Conservation (phyloP, 2,329 filamentous ascomycete genomes). For the Venturia oleaginea region DNA sequence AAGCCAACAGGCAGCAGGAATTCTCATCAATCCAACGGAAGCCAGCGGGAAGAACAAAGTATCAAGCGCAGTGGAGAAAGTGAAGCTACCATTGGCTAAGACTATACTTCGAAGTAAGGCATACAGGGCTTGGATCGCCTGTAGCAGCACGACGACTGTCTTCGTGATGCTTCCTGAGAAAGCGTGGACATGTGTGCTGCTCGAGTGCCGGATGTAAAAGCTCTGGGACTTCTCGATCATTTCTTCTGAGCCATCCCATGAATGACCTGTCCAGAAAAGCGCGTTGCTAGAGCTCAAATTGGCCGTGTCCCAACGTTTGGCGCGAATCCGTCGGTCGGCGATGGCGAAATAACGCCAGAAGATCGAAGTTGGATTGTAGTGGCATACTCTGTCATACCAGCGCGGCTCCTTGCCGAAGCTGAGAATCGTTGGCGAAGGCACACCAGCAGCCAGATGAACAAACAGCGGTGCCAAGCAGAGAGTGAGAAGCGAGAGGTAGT, state of each 20-base stretch:
- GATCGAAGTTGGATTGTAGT: conserved; percentile 31
- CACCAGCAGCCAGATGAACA: conserved; percentile 24
- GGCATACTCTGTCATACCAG: conserved; percentile 25
- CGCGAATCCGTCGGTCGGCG: conserved; percentile 25
- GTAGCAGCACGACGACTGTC: neutral
- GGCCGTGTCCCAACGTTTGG: conserved; percentile 21
- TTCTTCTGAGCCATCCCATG: conserved; percentile 28
- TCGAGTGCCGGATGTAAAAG: neutral
- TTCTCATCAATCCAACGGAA: neutral
- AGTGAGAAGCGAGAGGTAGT: conserved; percentile 25
- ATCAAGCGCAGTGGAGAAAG: neutral
- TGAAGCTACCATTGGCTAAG: neutral
- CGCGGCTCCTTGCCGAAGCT: conserved; percentile 15
- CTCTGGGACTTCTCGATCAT: neutral
- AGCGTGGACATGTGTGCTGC: neutral
- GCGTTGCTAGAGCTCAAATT: conserved; percentile 27
- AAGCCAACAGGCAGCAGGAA: conserved; percentile 7
- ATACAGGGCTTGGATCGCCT: conserved; percentile 4
- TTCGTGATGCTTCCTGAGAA: conserved; percentile 1
- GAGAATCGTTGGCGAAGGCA: conserved; percentile 20
- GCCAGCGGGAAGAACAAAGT: conserved; percentile 9
- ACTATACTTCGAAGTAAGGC: neutral
- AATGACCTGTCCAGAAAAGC: conserved; percentile 26
- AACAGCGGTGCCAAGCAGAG: conserved; percentile 26
- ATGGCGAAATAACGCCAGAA: conserved; percentile 31